These are phyloP conservation scores for Talaromyces funiculosus DNA, from an alignment of 2,329 filamentous ascomycete species.

Conservation along the genomic window DNA sequence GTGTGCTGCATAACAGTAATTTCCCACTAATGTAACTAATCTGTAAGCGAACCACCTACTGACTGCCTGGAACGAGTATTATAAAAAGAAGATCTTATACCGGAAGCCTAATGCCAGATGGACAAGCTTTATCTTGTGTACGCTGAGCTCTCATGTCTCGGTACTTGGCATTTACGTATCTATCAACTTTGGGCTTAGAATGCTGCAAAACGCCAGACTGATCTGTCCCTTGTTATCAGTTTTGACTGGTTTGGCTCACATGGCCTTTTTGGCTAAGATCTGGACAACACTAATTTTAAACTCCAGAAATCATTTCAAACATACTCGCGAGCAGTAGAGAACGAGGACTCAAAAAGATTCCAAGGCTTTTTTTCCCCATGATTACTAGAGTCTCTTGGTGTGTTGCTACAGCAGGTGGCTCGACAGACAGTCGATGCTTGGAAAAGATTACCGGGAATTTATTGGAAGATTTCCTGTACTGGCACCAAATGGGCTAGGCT, in stretches of 20 bases:
- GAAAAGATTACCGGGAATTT: too few relatives aligned
- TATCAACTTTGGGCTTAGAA: neutral
- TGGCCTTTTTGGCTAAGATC: neutral
- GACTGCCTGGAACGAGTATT: too few relatives aligned
- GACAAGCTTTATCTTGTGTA: neutral
- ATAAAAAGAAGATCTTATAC: too few relatives aligned
- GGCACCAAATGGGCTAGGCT: too few relatives aligned
- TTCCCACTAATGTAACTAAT: neutral
- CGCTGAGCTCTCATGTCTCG: neutral
- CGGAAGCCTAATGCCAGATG: too few relatives aligned
- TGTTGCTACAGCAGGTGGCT: too few relatives aligned
- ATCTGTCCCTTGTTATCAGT: neutral
- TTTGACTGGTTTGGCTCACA: neutral
- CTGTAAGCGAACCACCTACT: too few relatives aligned
- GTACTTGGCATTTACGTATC: neutral
- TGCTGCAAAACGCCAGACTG: neutral
- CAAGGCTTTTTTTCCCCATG: too few relatives aligned
- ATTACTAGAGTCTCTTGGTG: too few relatives aligned
- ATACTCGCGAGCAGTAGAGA: neutral
- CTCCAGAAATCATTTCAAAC: neutral
- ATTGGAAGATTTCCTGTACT: too few relatives aligned
- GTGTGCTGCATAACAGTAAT: neutral
- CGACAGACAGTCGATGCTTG: too few relatives aligned
- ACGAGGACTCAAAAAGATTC: too few relatives aligned
- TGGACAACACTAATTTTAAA: neutral